phyloP scores from a whole-genome alignment of 345 rosid species.

The Populus simonii region DNA sequence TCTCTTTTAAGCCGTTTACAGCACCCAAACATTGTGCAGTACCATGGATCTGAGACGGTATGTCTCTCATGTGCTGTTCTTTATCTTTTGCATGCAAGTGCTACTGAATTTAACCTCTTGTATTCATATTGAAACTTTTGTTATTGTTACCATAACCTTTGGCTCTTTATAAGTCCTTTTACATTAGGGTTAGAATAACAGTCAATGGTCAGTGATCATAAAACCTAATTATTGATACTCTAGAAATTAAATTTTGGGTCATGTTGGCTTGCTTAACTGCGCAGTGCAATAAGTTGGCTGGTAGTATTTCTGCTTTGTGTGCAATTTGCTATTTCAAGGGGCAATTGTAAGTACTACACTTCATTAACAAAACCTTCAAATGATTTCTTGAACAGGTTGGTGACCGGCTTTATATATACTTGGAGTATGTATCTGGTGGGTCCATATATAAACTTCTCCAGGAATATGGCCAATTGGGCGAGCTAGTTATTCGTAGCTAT shows the following conservation, averaged over 20 bases:
- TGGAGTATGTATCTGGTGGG: slow-evolving; percentile 80
- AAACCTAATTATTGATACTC: background rate
- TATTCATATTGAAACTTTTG: background rate
- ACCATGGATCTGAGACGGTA: slow-evolving; percentile 71
- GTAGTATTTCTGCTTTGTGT: background rate
- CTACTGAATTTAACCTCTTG: background rate
- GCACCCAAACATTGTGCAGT: slow-evolving; percentile 75
- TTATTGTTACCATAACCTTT: background rate
- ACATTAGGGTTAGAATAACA: background rate
- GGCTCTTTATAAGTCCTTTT: background rate
- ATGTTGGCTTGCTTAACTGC: background rate
- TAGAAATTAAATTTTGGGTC: background rate
- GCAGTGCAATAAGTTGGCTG: background rate
- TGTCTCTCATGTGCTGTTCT: background rate
- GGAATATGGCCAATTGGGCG: slow-evolving; percentile 73
- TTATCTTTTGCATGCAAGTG: background rate
- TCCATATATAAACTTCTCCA: slow-evolving; percentile 76
- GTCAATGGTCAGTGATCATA: background rate
- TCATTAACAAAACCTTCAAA: background rate
- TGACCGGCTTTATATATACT: slow-evolving; percentile 62
- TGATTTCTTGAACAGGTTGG: slow-evolving; percentile 45
- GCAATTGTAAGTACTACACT: background rate
- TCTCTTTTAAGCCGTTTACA: slow-evolving; percentile 54
- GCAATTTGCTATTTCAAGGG: background rate
- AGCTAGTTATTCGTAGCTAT: slow-evolving; percentile 61